Conservation (phyloP, 805 yeast genomes). For the Nakazawaea wyomingensis region DNA sequence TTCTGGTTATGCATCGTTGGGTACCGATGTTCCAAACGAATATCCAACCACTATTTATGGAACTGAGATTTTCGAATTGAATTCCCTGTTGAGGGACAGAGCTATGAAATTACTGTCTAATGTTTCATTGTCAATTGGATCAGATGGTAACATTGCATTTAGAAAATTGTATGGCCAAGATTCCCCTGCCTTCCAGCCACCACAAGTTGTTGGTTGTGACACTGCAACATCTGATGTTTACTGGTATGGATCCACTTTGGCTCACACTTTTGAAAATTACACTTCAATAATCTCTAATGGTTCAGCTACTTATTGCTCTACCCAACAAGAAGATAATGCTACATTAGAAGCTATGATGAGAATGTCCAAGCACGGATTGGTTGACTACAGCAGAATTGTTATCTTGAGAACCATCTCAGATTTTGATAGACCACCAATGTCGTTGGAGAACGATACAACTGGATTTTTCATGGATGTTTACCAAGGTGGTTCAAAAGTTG, state of each 20-base stretch:
- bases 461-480: slow-evolving; percentile 43
- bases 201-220: slow-evolving; percentile 50
- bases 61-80: slow-evolving; percentile 60
- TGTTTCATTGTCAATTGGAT: slow-evolving; percentile 41
- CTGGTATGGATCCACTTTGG: slow-evolving; percentile 49
- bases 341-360: slow-evolving; percentile 55
- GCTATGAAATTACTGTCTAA: slow-evolving; percentile 46
- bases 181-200: slow-evolving; percentile 45
- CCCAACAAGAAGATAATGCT: slow-evolving; percentile 68
- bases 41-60: slow-evolving; percentile 57
- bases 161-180: slow-evolving; percentile 44
- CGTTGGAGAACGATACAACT: slow-evolving; percentile 36
- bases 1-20: slow-evolving; percentile 54
- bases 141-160: slow-evolving; percentile 36
- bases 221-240: slow-evolving; percentile 55
- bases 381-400: slow-evolving; percentile 52
- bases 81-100: slow-evolving; percentile 52
- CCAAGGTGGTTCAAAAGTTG: slow-evolving; percentile 47
- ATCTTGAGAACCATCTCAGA: slow-evolving; percentile 60
- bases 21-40: slow-evolving; percentile 40
- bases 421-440: slow-evolving; percentile 49
- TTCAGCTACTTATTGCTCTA: slow-evolving; percentile 51
- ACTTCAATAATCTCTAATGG: slow-evolving; percentile 51
- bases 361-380: slow-evolving; percentile 47
- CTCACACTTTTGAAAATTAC: slow-evolving; percentile 43